A percentile compares a stretch with the other conserved stretches of the same genome.
Evolutionary conservation across 768 basidiomycete genomes (phyloP).

Genomic region (Auricularia sp.): DNA sequence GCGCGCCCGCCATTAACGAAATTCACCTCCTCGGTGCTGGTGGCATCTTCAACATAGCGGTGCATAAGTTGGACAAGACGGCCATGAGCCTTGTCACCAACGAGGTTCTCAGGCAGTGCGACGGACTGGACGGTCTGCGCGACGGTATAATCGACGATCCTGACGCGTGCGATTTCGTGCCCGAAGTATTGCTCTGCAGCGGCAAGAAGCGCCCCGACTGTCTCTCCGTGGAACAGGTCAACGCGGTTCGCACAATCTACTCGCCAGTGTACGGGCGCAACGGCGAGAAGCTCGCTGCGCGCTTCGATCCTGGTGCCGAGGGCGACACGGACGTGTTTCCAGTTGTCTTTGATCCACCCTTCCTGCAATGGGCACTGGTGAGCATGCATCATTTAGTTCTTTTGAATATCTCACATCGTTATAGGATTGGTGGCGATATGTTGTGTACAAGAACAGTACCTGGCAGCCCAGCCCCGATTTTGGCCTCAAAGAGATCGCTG

Average conservation of each 20-base stretch:
- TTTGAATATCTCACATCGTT: too few relatives aligned
- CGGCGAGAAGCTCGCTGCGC: constrained; percentile 17
- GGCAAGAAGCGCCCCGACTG: constrained; percentile 11
- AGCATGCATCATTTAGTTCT: too few relatives aligned
- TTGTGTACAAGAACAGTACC: too few relatives aligned
- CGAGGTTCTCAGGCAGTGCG: constrained; percentile 24
- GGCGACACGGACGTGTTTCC: background rate
- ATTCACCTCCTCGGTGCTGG: background rate
- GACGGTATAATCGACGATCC: constrained; percentile 24
- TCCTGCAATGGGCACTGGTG: too few relatives aligned
- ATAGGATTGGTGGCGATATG: background rate
- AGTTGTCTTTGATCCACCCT: too few relatives aligned
- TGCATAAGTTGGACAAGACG: too few relatives aligned
- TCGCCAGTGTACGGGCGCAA: constrained; percentile 18
- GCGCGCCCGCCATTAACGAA: constrained; percentile 21
- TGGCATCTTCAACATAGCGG: too few relatives aligned
- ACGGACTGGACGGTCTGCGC: constrained; percentile 21
- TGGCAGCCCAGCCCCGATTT: too few relatives aligned
- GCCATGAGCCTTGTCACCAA: constrained; percentile 16
- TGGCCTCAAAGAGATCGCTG: constrained; percentile 5
- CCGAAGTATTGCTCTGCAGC: constrained; percentile 20
- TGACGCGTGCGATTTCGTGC: constrained; percentile 20
- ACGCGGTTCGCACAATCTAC: constrained; percentile 19
- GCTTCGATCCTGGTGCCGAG: constrained; percentile 23
- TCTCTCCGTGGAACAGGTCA: constrained; percentile 19